Conservation (phyloP, 1,284 basidiomycete species). For the Schizophyllum amplum region DNA sequence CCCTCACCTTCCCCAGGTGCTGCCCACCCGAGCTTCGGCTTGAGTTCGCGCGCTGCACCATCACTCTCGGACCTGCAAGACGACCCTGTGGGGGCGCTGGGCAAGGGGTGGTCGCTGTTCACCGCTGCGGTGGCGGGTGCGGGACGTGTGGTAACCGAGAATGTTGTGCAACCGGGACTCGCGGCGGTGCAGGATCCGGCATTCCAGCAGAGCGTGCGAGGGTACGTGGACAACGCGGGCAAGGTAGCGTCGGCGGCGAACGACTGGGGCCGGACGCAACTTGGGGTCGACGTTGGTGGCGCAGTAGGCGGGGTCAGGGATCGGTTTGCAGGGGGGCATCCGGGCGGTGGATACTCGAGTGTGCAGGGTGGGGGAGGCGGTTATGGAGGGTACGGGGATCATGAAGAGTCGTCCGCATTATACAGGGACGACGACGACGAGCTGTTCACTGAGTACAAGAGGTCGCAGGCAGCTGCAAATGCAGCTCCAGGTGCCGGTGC, state of each 20-base stretch:
- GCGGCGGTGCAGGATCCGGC: constrained; percentile 70
- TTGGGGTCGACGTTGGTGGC: constrained; percentile 70
- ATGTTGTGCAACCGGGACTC: constrained; percentile 70
- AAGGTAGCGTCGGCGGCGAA: constrained; percentile 59
- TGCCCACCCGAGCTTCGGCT: constrained; percentile 49
- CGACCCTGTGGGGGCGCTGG: constrained; percentile 68
- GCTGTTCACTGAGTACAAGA: constrained; percentile 45
- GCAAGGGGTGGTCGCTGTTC: constrained; percentile 82
- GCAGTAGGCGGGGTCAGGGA: constrained; percentile 52
- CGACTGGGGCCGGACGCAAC: constrained; percentile 61
- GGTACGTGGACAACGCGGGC: constrained; percentile 63
- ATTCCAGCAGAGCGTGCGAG: constrained; percentile 63
- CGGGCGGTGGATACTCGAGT: constrained; percentile 47
- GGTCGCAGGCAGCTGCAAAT: constrained; percentile 17
- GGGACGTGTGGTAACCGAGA: constrained; percentile 48
- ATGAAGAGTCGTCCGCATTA: constrained; percentile 44
- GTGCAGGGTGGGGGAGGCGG: constrained; percentile 31
- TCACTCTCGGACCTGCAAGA: constrained; percentile 68
- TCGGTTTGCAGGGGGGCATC: constrained; percentile 33
- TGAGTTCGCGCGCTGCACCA: constrained; percentile 68
- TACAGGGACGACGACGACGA: constrained; percentile 50
- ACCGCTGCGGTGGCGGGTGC: constrained; percentile 48
- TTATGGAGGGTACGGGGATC: constrained; percentile 9
- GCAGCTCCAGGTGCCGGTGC: constrained; percentile 16
- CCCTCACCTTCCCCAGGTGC: constrained; percentile 43